A percentile compares a stretch with the other conserved stretches of the same genome.
Evolutionary conservation across 768 basidiomycete species (phyloP).

Genomic region (Gloeostereum incarnatum): DNA sequence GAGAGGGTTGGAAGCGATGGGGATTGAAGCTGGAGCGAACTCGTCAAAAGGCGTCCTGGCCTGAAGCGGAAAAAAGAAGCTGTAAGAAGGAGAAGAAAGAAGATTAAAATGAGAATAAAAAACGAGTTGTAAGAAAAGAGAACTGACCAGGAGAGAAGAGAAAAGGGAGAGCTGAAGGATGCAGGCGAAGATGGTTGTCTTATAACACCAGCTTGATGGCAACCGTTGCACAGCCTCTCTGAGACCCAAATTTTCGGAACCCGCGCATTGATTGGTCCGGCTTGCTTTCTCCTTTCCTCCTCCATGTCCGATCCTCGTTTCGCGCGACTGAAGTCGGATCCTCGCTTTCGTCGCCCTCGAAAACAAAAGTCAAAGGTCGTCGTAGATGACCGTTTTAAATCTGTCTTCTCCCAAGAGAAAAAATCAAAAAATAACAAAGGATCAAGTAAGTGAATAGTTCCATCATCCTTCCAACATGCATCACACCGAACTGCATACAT

Average conservation of each 20-base stretch:
- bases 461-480: constrained; percentile 4
- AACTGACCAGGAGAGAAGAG: constrained; percentile 1
- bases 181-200: not conserved
- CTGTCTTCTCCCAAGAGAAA: constrained; percentile 48
- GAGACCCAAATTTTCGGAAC: not conserved
- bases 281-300: not conserved
- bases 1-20: constrained; percentile 8
- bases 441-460: constrained; percentile 12
- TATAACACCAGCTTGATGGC: not conserved
- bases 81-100: constrained; percentile 9
- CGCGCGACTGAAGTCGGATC: constrained; percentile 79
- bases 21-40: constrained; percentile 9
- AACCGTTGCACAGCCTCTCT: not conserved
- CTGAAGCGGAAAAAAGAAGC: constrained; percentile 7
- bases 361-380: constrained; percentile 76
- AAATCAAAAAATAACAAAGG: constrained; percentile 25
- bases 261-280: not conserved
- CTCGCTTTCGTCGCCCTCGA: constrained; percentile 82
- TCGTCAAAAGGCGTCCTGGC: constrained; percentile 7
- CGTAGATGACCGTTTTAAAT: constrained; percentile 88
- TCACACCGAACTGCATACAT: constrained; percentile 3
- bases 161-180: not conserved
- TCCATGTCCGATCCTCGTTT: constrained; percentile 83
- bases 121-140: constrained; percentile 16
- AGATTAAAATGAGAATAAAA: constrained; percentile 20